Evolutionary conservation across 495 filamentous ascomycete species (phyloP).

Genomic region (Oleoguttula mirabilis): DNA sequence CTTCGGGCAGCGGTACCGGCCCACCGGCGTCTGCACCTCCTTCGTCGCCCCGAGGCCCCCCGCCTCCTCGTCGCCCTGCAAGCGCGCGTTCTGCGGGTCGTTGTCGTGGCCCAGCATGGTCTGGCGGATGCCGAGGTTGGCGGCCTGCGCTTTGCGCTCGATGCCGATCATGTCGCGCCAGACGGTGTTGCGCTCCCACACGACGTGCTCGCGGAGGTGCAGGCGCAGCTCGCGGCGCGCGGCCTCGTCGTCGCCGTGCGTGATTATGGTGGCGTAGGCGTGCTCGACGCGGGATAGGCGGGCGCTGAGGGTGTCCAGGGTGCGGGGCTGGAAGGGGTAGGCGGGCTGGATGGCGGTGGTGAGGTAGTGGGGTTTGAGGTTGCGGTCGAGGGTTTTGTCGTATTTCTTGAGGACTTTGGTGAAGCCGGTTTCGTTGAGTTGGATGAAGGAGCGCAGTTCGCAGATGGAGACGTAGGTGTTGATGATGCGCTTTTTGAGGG

Average conservation of each 20-base stretch:
- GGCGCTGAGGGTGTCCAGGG: slow-evolving; percentile 55
- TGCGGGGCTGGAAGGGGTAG: slow-evolving; percentile 62
- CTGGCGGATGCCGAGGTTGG: slow-evolving; percentile 68
- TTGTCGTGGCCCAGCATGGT: slow-evolving; percentile 66
- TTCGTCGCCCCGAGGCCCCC: slow-evolving; percentile 40
- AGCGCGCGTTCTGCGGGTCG: slow-evolving; percentile 54
- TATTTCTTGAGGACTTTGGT: slow-evolving; percentile 95
- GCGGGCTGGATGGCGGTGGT: slow-evolving; percentile 55
- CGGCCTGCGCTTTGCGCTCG: slow-evolving; percentile 89
- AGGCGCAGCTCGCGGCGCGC: slow-evolving; percentile 78
- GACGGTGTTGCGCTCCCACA: slow-evolving; percentile 97
- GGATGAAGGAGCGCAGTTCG: slow-evolving; percentile 88
- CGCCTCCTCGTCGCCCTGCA: slow-evolving; percentile 64
- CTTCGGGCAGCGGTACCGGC: slow-evolving; percentile 56
- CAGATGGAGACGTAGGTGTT: slow-evolving; percentile 86
- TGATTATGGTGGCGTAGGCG: slow-evolving; percentile 69
- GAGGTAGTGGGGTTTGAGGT: slow-evolving; percentile 64
- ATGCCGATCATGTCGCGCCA: slow-evolving; percentile 99
- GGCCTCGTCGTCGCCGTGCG: slow-evolving; percentile 57
- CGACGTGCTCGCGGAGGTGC: slow-evolving; percentile 90
- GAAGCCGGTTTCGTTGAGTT: slow-evolving; percentile 94
- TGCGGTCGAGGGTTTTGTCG: slow-evolving; percentile 84
- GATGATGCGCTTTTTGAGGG: slow-evolving; percentile 79
- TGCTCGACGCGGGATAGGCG: slow-evolving; percentile 61
- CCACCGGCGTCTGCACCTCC: slow-evolving; percentile 69